Evolutionary conservation across 805 yeast genomes (phyloP), one percentile per base, ranked within the genome.

Genomic region (Dipodascopsis uninucleata): DNA sequence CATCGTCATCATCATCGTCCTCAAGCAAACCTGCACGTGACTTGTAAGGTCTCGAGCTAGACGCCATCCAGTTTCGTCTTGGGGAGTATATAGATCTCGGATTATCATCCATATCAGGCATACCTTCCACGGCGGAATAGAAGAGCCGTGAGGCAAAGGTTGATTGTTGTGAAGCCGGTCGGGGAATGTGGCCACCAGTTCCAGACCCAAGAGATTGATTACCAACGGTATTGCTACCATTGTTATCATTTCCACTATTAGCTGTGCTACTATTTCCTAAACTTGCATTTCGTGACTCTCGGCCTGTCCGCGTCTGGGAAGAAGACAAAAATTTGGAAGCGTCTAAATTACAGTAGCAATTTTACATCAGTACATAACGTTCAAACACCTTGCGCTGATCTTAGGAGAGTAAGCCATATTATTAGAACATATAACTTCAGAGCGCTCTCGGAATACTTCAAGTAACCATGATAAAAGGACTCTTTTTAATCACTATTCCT

Each of bases 311-410:
- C 47, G 39, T 24, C 38, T 42, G 45, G 16, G 47, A 33, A 12
- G 45, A 29, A 29, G 52, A 20, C 41, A 47, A 36, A 42, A 47
- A 47, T 45, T 47, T 47, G 28, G 52, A 43, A 10, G 52, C 52
- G 43, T 47, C 52, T 47, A 23, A 25, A 38, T 5, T 18, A n/a
- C 41, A 38, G 9, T 14, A n/a, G 12, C 40, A 36, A 22, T 6
- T 7, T 16, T 5, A 17, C 38, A 6, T 26, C 12, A 6, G 8
- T 6, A 34, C 31, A 8, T 7, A n/a, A n/a, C n/a, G n/a, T 26
- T 26, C 29, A 26, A 26, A 26, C 29, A n/a, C n/a, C n/a, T n/a
- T n/a, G n/a, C n/a, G n/a, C n/a, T n/a, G n/a, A n/a, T n/a, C n/a
- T n/a, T n/a, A n/a, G n/a, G 31, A 28, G 37, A 22, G 9, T 28